Evolutionary conservation across 108 stramenopile species (phyloP), one percentile per base, ranked within the genome.

Genomic region (Skeletonema tropicum): DNA sequence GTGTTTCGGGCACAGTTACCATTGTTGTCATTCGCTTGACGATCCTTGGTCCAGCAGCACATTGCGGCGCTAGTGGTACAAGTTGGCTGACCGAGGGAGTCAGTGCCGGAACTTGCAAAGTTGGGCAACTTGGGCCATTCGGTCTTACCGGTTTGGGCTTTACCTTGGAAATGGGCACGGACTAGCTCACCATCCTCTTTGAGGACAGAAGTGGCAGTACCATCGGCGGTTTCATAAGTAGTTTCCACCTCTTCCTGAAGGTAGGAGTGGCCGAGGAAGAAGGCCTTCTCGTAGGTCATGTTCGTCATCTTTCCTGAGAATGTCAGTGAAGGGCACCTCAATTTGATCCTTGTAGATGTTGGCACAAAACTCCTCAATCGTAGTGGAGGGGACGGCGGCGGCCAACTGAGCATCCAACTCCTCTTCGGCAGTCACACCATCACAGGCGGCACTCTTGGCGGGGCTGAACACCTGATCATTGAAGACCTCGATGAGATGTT

Each of bases 11-110:
- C 70, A 64, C 87, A 87, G 36, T 87, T 80, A 13, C 87, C 87
- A 36, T 87, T 87, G 62, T 80, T 76, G 36, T 87, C 87, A 15
- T 70, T 75, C 4, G 82, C 77, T 41, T 86, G 85, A 58, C 87
- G 82, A 61, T 85, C 87, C 38, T 81, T 83, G 61, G 66, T 57
- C 82, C 82, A 87, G 77, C 86, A 87, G 63, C 86, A 86, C 70
- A 82, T 73, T 60, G 76, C 73, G 29, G 84, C 80, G 32, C 78
- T 77, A 26, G 67, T 58, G 71, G 26, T 35, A 26, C 76, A 70
- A 12, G 73, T 74, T 32, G 73, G 57, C 41, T 41, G 1, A 2
- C 46, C 39, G 6, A 39, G 5, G 31, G 12, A 19, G 31, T 71
- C 70, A 12, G 36, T 31, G 8, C 36, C 59, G 32, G 38, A n/a